Percentiles rank a stretch among this genome's conserved stretches.
Conservation (phyloP, 2,329 filamentous ascomycete genomes). For the Cordyceps tenuipes region DNA sequence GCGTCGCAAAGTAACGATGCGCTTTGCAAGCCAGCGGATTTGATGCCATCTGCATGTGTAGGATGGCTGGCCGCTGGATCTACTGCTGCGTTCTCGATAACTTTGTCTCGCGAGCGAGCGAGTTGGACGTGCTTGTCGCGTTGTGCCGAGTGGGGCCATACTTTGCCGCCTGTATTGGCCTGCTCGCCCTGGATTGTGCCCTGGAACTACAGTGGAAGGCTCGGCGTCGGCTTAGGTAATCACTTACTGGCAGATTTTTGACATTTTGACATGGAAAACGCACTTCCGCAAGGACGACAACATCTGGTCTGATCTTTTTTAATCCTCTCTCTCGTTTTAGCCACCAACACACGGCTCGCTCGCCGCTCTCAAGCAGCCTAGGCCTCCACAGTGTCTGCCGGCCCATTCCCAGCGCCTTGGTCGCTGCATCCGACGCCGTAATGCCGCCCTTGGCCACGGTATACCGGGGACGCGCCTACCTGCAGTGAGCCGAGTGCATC, state of each 20-base stretch:
- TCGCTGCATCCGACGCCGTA: constrained; percentile 49
- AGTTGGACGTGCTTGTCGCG: constrained; percentile 1
- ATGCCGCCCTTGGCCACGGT: constrained; percentile 53
- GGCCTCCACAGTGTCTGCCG: constrained; percentile 33
- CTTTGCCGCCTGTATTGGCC: not conserved
- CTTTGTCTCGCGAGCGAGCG: not conserved
- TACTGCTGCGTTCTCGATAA: not conserved
- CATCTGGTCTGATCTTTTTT: not conserved
- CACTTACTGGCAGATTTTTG: not conserved
- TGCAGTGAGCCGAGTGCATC: constrained; percentile 40
- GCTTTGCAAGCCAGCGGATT: not conserved
- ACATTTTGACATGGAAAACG: not conserved
- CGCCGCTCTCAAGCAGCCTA: constrained; percentile 11
- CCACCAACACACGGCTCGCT: not conserved
- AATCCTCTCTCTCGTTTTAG: not conserved
- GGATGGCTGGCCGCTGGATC: not conserved
- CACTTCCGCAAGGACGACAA: not conserved
- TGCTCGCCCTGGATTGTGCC: not conserved
- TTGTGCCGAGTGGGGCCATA: not conserved
- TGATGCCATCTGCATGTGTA: not conserved
- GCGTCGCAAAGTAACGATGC: not conserved
- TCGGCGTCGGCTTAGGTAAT: constrained; percentile 2
- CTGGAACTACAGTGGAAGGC: too few species aligned
- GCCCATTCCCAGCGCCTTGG: constrained; percentile 44
- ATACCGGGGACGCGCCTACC: constrained; percentile 47